Evolutionary conservation across 2,329 filamentous ascomycete genomes (phyloP), one percentile per base, ranked within the genome.

Genomic region (Diaporthe humulicola): DNA sequence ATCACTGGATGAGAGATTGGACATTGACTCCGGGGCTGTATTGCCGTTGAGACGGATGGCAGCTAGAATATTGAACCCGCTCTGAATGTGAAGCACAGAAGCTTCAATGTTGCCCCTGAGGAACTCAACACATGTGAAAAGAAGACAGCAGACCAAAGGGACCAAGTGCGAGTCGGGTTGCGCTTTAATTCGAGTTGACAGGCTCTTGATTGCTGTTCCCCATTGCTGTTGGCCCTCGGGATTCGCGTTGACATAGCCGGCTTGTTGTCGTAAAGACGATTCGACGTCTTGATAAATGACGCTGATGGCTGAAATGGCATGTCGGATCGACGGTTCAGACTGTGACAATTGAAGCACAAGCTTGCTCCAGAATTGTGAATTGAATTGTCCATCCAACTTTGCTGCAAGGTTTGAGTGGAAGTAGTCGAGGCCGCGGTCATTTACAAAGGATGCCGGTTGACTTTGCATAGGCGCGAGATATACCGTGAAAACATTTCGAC

Each of bases 231-330:
- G 57, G 5, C 22, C 57, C 36, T 60, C 33, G 4, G 57, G 57
- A 15, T 60, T 60, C 36, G 57, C 36, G 40, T 17, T 40, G n/a
- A 60, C n/a, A 60, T 40, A 60, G 36, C 57, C 57, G 17, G 22
- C 57, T 17, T 12, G 57, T 17, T 40, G 22, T 19, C 36, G 36
- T 17, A 60, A 25, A 60, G 57, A 60, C 14, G 36, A 60, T 60
- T 60, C 36, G 6, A 60, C 57, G n/a, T 60, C 57, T 25, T 25
- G 57, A 60, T 60, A 60, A 14, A 28, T 42, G 57, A n/a, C 8
- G 57, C 57, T 42, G 36, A 60, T 38, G 36, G 57, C 57, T 15
- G 36, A 60, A 17, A 60, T n/a, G n/a, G 57, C 57, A 60, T 40
- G n/a, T n/a, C 36, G 57, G 7, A 60, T 15, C 17, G 57, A 17